Base-by-base conservation (phyloP, 2,329 filamentous ascomycete species). In the Paraphaeosphaeria minitans region DNA sequence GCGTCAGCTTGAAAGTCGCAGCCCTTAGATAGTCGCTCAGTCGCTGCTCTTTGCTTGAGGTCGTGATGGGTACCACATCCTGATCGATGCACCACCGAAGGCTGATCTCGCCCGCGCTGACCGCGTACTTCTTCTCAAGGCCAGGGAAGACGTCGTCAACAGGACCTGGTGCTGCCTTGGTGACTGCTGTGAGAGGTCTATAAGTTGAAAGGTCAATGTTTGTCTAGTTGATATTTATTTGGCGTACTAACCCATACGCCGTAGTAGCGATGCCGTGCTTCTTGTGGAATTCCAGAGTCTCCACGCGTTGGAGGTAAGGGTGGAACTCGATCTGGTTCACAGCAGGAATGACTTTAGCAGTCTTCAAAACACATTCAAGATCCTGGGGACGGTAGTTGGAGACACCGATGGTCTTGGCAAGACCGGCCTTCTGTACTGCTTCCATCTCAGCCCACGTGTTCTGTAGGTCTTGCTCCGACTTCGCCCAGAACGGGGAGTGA, bases 251-350 rank as follows among this genome's bases (percentile, higher is more conserved):
- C 50, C 74, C 77, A 61, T 81, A 83, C 0, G 81, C 81, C 4
- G 74, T 68, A 1, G 81, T 83, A 0, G 80, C 79, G 55, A 83
- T 82, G 43, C 76, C 77, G 66, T 82, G 72, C 57, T 78, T 66
- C 67, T 79, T 80, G 73, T 82, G 78, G 74, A 83, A 87, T 14
- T 82, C 77, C 8, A 88, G 74, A 29, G 91, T 76, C 19, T 83
- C 79, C 1, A 78, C 77, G 70, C 86, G 88, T 71, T 89, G 88
- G 12, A 90, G 80, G 67, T 88, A 89, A 1, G 88, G 87, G 72
- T 90, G 87, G 53, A 86, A 86, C 72, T 90, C 88, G 62, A 90
- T 86, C 76, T 90, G 88, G 76, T 90, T 90, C 65, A 84, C 83
- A 1, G 85, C 85, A 1, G 88, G 88, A 1, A 80, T 76, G 12